Evolutionary conservation across 805 yeast genomes (phyloP), one percentile per base, ranked within the genome.

Genomic region (Kluyveromyces nonfermentans): DNA sequence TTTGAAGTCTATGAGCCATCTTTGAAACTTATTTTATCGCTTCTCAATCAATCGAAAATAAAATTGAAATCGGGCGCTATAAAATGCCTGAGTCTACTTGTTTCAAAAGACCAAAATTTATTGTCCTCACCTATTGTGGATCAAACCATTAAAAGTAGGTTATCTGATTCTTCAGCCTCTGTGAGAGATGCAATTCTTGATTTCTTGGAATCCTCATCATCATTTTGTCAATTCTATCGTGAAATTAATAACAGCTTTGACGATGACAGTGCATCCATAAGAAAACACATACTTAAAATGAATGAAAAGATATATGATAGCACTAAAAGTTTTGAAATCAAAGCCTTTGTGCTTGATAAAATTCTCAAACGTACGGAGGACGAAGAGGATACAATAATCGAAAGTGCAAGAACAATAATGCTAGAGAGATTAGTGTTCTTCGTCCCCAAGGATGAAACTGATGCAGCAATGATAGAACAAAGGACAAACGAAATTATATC

Each of bases 151-250:
- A 64, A 76, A 1, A 65, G 60, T 8, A 64, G 78, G 37, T 62
- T 87, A 33, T 61, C 56, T 5, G 90, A 83, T 48, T 55, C 72
- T 0, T 83, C 87, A 2, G 78, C 94, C 0, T 72, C 80, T 33
- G 90, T 86, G 0, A 71, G 87, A 46, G 88, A 82, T 52, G 85
- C 94, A 0, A 81, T 81, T 2, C 64, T 87, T 22, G 93, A 85
- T 35, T 67, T 87, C 33, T 61, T 87, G 20, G 53, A 63, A 2
- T 65, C 74, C 17, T 68, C 69, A 2, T 49, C 58, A 7, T 50
- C 60, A 1, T 50, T 51, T 19, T n/a, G 54, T 7, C 71, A 70
- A 21, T 80, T 74, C 49, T 76, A 76, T 54, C 62, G 57, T 7
- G 63, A 74, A 15, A 62, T 83, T 56, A 78, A 50, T 56, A 40